These are phyloP conservation scores for Crotalaria pallida DNA, from an alignment of 306 rosid genomes.

Conservation along the genomic window DNA sequence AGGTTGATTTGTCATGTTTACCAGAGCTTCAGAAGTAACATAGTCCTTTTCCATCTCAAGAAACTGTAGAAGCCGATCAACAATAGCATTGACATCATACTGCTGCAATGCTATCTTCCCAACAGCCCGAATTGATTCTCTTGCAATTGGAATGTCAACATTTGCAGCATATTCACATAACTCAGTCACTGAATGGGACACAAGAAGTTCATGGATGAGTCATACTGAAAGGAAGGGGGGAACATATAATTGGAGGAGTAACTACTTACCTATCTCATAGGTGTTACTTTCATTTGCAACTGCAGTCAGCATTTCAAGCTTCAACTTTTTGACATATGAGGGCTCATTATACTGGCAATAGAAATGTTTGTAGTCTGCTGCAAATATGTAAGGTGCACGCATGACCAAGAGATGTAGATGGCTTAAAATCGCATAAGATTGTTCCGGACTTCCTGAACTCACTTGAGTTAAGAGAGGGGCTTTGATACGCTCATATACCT, in stretches of 20 bases:
- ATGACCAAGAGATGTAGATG: slow-evolving; percentile 97
- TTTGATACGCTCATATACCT: slow-evolving; percentile 98
- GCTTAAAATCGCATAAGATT: slow-evolving; percentile 92
- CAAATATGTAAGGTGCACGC: slow-evolving; percentile 97
- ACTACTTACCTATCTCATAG: slow-evolving; percentile 81
- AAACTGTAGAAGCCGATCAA: slow-evolving; percentile 97
- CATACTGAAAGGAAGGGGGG: slow-evolving; percentile 10
- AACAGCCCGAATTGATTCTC: slow-evolving; percentile 98
- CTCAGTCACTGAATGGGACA: slow-evolving; percentile 74
- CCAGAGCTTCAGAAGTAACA: slow-evolving; percentile 99
- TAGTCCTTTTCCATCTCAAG: slow-evolving; percentile 99
- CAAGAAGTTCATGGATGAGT: slow-evolving; percentile 30
- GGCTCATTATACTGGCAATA: slow-evolving; percentile 99
- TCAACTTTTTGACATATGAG: slow-evolving; percentile 93
- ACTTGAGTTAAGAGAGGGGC: slow-evolving; percentile 96
- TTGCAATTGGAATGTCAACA: slow-evolving; percentile 99
- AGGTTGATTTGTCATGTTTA: slow-evolving; percentile 33
- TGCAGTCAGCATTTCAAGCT: slow-evolving; percentile 99
- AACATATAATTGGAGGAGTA: slow-evolving; percentile 9
- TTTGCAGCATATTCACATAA: slow-evolving; percentile 99
- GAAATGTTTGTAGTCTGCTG: slow-evolving; percentile 91
- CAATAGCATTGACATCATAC: slow-evolving; percentile 98
- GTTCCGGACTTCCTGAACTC: slow-evolving; percentile 99
- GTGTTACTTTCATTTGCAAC: slow-evolving; percentile 99
- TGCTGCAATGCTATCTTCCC: slow-evolving; percentile 99